phyloP scores from a whole-genome alignment of 345 rosid genomes.

The Chamaenerion angustifolium region DNA sequence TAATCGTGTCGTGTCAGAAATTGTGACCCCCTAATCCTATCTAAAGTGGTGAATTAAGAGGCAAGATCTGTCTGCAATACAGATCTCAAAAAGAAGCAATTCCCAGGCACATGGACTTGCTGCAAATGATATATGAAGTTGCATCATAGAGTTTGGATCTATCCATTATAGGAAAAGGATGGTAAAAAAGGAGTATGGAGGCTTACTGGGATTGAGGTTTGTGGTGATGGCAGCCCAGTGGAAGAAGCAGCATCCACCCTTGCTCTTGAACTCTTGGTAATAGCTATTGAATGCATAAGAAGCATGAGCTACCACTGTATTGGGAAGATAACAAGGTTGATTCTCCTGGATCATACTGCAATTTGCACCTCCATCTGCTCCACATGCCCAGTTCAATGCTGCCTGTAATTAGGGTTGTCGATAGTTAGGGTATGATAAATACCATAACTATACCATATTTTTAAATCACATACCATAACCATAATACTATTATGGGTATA shows the following conservation, averaged over 20 bases:
- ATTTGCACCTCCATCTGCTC: constrained; percentile 39
- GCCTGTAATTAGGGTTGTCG: no score
- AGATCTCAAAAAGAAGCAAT: not conserved
- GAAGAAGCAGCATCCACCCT: constrained; percentile 72
- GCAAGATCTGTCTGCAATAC: not conserved
- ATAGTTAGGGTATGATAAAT: no score
- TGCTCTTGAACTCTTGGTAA: constrained; percentile 45
- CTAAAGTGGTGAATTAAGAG: no score
- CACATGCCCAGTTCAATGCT: constrained; percentile 70
- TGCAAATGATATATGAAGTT: no score
- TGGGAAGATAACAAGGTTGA: constrained; percentile 56
- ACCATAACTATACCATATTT: no score
- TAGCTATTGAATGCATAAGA: constrained; percentile 72
- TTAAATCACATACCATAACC: no score
- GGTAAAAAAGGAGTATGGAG: no score
- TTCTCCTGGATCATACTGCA: constrained; percentile 41
- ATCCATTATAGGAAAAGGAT: no score
- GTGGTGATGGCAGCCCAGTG: constrained; percentile 63
- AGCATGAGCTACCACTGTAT: constrained; percentile 55
- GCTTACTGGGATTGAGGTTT: constrained; percentile 67
- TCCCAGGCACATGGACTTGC: constrained; percentile 2
- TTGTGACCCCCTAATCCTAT: no score
- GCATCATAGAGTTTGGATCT: not conserved
- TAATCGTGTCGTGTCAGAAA: no score
- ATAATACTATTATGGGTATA: no score